Conservation (phyloP, 371 early-diverging fungal genomes). For the Rhizopus delemar region DNA sequence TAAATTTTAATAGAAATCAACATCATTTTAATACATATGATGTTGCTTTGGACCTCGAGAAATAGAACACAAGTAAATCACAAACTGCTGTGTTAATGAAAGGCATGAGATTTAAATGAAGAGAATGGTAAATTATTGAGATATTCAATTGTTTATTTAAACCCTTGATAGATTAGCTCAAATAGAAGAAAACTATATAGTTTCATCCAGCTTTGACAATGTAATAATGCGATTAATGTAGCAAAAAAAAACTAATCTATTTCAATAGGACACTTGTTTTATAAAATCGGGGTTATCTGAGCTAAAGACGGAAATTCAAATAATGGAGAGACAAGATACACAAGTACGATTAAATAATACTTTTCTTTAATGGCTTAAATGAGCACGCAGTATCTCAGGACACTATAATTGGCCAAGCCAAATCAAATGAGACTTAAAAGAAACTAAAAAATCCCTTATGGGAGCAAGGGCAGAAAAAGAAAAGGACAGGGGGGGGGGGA, state of each 20-base stretch:
- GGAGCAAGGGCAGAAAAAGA: no score
- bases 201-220: conserved; percentile 57
- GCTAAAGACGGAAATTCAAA: conserved; percentile 78
- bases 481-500: no score
- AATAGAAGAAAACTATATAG: conserved; percentile 21
- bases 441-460: no score
- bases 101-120: conserved; percentile 65
- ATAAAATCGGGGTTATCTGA: conserved; percentile 75
- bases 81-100: conserved; percentile 78
- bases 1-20: conserved; percentile 12
- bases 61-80: conserved; percentile 63
- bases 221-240: conserved; percentile 16
- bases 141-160: conserved; percentile 15
- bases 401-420: no score
- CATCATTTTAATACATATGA: conserved; percentile 75
- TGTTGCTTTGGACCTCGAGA: conserved; percentile 62
- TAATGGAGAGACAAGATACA: conserved; percentile 80
- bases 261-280: conserved; percentile 59
- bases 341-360: no score
- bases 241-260: neutral
- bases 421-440: no score
- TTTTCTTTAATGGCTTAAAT: no score
- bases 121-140: conserved; percentile 39
- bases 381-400: no score
- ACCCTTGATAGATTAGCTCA: conserved; percentile 19